Percentiles rank a stretch among this genome's conserved stretches.
Conservation (phyloP, 306 rosid genomes). For the Prunus campanulata region DNA sequence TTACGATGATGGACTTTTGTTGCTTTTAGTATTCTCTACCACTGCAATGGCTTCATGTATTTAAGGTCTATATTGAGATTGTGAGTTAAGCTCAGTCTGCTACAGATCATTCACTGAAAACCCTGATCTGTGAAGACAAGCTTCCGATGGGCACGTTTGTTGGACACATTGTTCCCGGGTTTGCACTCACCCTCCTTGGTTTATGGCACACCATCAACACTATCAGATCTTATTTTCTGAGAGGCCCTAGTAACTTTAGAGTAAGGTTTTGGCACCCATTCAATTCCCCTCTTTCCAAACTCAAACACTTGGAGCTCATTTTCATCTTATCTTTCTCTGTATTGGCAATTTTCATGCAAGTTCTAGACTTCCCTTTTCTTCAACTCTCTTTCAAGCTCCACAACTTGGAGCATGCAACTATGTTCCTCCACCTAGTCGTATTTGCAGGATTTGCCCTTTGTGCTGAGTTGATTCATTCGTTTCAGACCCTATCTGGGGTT, state of each 20-base stretch:
- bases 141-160: constrained; percentile 63
- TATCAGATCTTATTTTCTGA: constrained; percentile 59
- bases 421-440: constrained; percentile 81
- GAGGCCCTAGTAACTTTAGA: constrained; percentile 59
- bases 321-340: constrained; percentile 61
- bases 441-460: constrained; percentile 73
- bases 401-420: constrained; percentile 86
- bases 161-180: constrained; percentile 69
- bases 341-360: constrained; percentile 55
- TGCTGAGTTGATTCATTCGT: constrained; percentile 53
- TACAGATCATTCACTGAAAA: constrained; percentile 9
- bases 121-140: constrained; percentile 22
- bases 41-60: constrained; percentile 35
- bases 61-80: constrained; percentile 29
- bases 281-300: constrained; percentile 30
- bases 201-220: constrained; percentile 83
- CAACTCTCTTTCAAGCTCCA: constrained; percentile 55
- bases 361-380: constrained; percentile 64
- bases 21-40: constrained; percentile 14
- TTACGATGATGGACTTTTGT: constrained; percentile 27
- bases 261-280: constrained; percentile 69
- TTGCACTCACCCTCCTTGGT: constrained; percentile 63
- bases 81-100: constrained; percentile 12
- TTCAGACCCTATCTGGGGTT: constrained; percentile 55
- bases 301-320: constrained; percentile 79